A percentile compares a stretch with the other conserved stretches of the same genome.
These are phyloP conservation scores for Drosera spatulata DNA, from an alignment of 179 eudicot genomes.

Conservation along the genomic window DNA sequence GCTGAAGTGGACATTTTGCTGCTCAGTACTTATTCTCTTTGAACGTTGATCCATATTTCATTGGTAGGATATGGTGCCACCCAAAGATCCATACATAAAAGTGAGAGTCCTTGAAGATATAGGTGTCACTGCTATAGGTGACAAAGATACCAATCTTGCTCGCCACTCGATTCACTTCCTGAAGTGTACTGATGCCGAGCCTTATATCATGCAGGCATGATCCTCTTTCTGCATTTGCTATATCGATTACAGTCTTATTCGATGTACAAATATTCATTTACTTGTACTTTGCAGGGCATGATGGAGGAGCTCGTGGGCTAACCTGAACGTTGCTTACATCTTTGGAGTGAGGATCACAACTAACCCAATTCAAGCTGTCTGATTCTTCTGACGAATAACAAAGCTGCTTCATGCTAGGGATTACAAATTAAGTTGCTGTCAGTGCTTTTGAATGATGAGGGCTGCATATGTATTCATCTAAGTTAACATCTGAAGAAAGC, in stretches of 20 bases:
- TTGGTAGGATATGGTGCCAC: slow-evolving; percentile 85
- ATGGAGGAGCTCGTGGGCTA: slow-evolving; percentile 87
- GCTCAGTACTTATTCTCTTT: not conserved
- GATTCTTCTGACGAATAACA: too few species aligned
- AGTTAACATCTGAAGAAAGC: too few species aligned
- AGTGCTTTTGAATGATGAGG: too few species aligned
- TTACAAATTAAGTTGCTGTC: not conserved
- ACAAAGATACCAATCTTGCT: slow-evolving; percentile 70
- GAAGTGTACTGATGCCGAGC: slow-evolving; percentile 81
- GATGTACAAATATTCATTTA: not conserved
- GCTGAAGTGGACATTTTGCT: not conserved
- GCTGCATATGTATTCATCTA: too few species aligned
- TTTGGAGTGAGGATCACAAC: too few species aligned
- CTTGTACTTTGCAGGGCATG: slow-evolving; percentile 40
- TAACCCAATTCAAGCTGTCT: too few species aligned
- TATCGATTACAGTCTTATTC: not conserved
- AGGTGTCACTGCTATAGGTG: slow-evolving; percentile 64
- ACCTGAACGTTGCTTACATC: not conserved
- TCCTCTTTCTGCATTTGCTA: not conserved
- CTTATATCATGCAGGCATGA: slow-evolving; percentile 64
- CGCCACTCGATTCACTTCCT: slow-evolving; percentile 82
- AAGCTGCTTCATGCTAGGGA: too few species aligned
- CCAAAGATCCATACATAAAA: slow-evolving; percentile 91
- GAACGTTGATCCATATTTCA: not conserved
- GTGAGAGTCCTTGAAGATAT: slow-evolving; percentile 84